These are phyloP conservation scores for Albifimbria verrucaria DNA, from an alignment of 2,329 filamentous ascomycete genomes.

Conservation along the genomic window DNA sequence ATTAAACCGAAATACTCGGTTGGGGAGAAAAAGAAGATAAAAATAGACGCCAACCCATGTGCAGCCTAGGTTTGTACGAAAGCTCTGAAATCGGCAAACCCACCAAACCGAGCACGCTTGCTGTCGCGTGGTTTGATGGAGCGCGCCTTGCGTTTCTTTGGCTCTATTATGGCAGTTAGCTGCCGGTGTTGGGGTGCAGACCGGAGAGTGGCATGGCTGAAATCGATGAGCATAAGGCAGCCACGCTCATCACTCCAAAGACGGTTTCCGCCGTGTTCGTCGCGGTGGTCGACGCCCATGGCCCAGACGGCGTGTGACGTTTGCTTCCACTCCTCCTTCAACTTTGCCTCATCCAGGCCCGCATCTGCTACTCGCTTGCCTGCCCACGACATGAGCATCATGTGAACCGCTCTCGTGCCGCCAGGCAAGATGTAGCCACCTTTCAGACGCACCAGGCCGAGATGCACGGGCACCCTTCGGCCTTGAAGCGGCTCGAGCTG, in stretches of 20 bases:
- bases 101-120: too few relatives aligned
- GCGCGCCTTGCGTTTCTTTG: too few relatives aligned
- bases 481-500: conserved; percentile 16
- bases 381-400: conserved; percentile 22
- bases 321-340: conserved; percentile 7
- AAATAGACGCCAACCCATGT: too few relatives aligned
- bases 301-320: conserved; percentile 10
- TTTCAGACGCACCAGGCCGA: conserved; percentile 10
- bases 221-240: conserved; percentile 18
- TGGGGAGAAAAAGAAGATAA: too few relatives aligned
- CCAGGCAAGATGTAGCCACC: conserved; percentile 13
- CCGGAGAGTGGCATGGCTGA: too few relatives aligned
- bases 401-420: conserved; percentile 10
- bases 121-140: too few relatives aligned
- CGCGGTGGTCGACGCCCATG: conserved; percentile 14
- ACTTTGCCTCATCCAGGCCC: neutral
- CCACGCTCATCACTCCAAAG: conserved; percentile 17
- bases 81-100: too few relatives aligned
- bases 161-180: too few relatives aligned
- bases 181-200: too few relatives aligned
- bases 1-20: too few relatives aligned
- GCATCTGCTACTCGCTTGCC: conserved; percentile 8
- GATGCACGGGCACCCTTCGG: conserved; percentile 12
- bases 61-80: too few relatives aligned
- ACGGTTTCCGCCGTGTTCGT: conserved; percentile 14